Percentiles rank a stretch among this genome's conserved stretches.
phyloP scores from a whole-genome alignment of 192 early-diverging fungal genomes.

The Backusella circina region DNA sequence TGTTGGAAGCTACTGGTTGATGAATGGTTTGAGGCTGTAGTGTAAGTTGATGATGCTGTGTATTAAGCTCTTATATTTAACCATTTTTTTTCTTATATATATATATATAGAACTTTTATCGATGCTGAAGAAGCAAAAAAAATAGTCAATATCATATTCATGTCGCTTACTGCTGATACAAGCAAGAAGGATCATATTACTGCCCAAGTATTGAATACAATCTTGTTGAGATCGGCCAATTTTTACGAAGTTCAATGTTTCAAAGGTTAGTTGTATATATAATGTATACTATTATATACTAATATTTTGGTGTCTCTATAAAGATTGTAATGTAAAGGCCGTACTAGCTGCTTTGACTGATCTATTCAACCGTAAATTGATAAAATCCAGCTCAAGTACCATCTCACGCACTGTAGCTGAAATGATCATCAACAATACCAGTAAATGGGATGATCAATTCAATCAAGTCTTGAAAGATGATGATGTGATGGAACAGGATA shows the following conservation, averaged over 20 bases:
- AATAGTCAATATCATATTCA: constrained; percentile 22
- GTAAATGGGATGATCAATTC: not conserved
- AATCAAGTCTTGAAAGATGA: not conserved
- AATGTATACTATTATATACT: not conserved
- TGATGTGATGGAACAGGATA: not conserved
- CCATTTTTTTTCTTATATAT: not conserved
- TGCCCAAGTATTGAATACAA: constrained; percentile 32
- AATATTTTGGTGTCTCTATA: not conserved
- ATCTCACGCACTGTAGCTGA: not conserved
- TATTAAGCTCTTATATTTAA: not conserved
- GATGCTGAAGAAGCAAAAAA: constrained; percentile 25
- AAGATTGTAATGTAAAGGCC: constrained; percentile 19
- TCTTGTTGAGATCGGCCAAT: constrained; percentile 40
- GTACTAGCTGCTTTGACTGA: not conserved
- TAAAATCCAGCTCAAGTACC: not conserved
- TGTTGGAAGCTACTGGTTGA: constrained; percentile 49
- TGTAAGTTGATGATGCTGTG: constrained; percentile 6
- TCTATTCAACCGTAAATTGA: constrained; percentile 4
- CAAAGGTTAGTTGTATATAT: constrained; percentile 19
- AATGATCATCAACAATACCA: not conserved
- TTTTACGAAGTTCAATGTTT: constrained; percentile 45
- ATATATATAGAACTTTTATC: constrained; percentile 26
- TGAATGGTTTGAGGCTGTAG: constrained; percentile 48
- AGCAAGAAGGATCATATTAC: constrained; percentile 1
- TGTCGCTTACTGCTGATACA: constrained; percentile 15